These are phyloP conservation scores for Candida lessepsii DNA, from an alignment of 805 yeast species.

Conservation along the genomic window DNA sequence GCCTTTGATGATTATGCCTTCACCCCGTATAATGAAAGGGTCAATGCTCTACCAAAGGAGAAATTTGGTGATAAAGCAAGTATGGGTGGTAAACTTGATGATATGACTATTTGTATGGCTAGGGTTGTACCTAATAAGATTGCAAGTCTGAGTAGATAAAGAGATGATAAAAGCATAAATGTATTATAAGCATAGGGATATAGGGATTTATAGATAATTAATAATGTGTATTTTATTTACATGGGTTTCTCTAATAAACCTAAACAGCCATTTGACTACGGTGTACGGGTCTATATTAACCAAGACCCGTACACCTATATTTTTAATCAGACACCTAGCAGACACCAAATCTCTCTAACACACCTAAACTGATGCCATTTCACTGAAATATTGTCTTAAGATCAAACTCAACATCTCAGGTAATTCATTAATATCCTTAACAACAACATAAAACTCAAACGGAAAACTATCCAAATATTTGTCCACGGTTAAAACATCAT, in stretches of 20 bases:
- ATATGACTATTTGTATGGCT: slow-evolving; percentile 51
- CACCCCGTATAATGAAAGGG: slow-evolving; percentile 53
- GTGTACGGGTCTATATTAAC: too few species aligned
- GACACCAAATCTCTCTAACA: slow-evolving; percentile 4
- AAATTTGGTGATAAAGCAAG: slow-evolving; percentile 31
- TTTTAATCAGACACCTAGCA: too few species aligned
- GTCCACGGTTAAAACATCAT: slow-evolving; percentile 72
- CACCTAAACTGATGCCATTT: slow-evolving; percentile 31
- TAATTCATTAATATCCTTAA: slow-evolving; percentile 79
- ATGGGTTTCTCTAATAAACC: too few species aligned
- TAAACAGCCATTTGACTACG: too few species aligned
- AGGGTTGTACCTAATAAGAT: slow-evolving; percentile 28
- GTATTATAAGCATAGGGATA: too few species aligned
- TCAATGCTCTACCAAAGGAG: slow-evolving; percentile 39
- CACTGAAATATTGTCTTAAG: slow-evolving; percentile 87
- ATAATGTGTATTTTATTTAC: too few species aligned
- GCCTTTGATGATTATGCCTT: slow-evolving; percentile 54
- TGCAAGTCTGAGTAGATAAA: too few species aligned
- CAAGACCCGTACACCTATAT: too few species aligned
- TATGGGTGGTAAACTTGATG: slow-evolving; percentile 56
- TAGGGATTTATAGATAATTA: too few species aligned
- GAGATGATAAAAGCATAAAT: too few species aligned
- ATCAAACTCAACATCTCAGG: slow-evolving; percentile 90
- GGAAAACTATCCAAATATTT: slow-evolving; percentile 93
- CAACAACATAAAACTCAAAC: slow-evolving; percentile 94